These are phyloP conservation scores for Tilletia caries DNA, from an alignment of 1,284 basidiomycete genomes.

Conservation along the genomic window DNA sequence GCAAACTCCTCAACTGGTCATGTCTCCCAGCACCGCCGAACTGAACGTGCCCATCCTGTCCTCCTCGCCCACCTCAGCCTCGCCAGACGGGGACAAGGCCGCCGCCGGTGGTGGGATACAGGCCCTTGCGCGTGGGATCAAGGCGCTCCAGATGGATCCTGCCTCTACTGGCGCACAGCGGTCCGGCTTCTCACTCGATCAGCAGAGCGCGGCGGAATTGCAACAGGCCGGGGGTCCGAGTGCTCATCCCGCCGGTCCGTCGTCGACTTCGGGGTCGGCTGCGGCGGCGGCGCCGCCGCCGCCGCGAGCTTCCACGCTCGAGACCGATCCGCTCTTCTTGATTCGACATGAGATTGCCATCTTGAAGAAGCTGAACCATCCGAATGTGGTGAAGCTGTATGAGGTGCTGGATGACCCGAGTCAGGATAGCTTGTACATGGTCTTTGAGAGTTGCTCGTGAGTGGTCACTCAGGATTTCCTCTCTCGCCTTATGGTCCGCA, in stretches of 20 bases:
- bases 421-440: slow-evolving; percentile 60
- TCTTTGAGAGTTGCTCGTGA: slow-evolving; percentile 43
- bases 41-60: not conserved
- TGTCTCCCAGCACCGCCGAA: not conserved
- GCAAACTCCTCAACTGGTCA: not conserved
- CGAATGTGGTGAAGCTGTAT: slow-evolving; percentile 58
- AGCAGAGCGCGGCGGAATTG: not conserved
- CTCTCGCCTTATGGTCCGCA: not conserved
- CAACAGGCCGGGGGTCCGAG: not conserved
- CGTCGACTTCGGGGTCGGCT: too few species aligned
- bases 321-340: slow-evolving; percentile 39
- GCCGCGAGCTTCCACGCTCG: not conserved
- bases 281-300: not conserved
- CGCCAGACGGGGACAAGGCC: not conserved
- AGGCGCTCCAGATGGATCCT: not conserved
- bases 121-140: not conserved
- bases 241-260: not conserved
- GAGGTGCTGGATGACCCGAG: slow-evolving; percentile 61
- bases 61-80: not conserved
- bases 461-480: not conserved
- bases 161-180: not conserved
- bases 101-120: not conserved
- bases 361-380: slow-evolving; percentile 53
- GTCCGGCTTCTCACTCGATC: not conserved
- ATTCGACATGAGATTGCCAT: slow-evolving; percentile 50